Base-by-base conservation (phyloP, 805 yeast genomes). In the Kluyveromyces starmeri region DNA sequence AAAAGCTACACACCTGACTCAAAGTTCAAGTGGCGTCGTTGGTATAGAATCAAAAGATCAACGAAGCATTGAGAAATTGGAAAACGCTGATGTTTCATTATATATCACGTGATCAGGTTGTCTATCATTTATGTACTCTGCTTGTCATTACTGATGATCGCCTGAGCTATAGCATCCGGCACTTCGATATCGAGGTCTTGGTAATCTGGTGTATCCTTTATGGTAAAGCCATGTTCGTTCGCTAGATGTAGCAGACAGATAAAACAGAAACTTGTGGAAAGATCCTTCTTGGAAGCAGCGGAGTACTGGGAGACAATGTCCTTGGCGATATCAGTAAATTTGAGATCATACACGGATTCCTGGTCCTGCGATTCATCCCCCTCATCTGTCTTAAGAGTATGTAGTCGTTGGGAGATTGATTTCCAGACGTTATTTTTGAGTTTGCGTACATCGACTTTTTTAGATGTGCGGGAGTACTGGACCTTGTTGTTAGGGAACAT, bases 181-280 rank as follows among this genome's bases (percentile, higher is more conserved):
- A 39, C 20, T 16, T 25, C 27, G 9, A 39, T 23, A n/a, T 32
- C 34, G 19, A 58, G 37, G 30, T 58, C 59, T 13, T 46, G 49
- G 26, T 43, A 61, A 15, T 56, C 52, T 5, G 62, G 70, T 7
- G 62, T 70, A 40, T 72, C 70, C 12, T 65, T 61, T 6, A 85
- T 68, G 5, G 62, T 51, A 20, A 85, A 62, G 1, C 88, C 89
- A 48, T 82, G 78, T 53, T 85, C 96, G 51, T 86, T 85, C 10
- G 95, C 94, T 44, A 85, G 62, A 59, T 85, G 96, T 22, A 85
- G 59, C 48, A 84, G 59, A 46, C 94, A 82, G 38, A 85, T 83
- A 47, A 85, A 85, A 49, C 83, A 82, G 55, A 82, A 82, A 57
- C 94, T 79, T 1, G 95, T 84, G 1, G 94, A 80, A 6, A 86